Evolutionary conservation across 345 rosid species (phyloP).

Genomic region (Aquilaria malaccensis): DNA sequence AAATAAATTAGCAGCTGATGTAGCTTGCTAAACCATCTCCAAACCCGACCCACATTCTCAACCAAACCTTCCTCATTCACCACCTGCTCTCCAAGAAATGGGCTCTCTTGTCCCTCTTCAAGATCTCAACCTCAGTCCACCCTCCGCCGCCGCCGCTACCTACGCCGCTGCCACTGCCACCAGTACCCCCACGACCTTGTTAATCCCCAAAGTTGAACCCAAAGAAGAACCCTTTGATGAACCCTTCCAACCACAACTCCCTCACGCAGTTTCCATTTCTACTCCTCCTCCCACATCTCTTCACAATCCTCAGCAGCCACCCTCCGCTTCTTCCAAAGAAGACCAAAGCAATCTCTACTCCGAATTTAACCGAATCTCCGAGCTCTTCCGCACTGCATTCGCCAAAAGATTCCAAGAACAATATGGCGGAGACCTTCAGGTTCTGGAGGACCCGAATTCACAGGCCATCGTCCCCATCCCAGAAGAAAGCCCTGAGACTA

Average conservation of each 20-base stretch:
- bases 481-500: conserved; percentile 5
- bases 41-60: background rate
- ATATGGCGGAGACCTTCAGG: conserved; percentile 23
- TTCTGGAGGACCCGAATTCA: conserved; percentile 32
- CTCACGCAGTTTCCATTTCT: conserved; percentile 5
- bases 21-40: background rate
- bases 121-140: conserved; percentile 43
- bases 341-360: conserved; percentile 35
- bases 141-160: conserved; percentile 19
- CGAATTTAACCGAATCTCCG: conserved; percentile 44
- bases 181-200: conserved; percentile 12
- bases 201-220: conserved; percentile 43
- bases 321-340: conserved; percentile 12
- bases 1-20: too few species aligned
- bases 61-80: background rate
- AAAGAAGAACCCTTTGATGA: conserved; percentile 52
- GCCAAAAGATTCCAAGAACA: conserved; percentile 31
- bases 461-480: conserved; percentile 49
- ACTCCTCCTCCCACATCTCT: conserved; percentile 17
- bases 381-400: conserved; percentile 55
- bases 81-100: conserved; percentile 22
- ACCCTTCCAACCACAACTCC: conserved; percentile 15
- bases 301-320: conserved; percentile 29
- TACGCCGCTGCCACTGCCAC: conserved; percentile 17
- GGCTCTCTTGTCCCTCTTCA: conserved; percentile 46